phyloP scores from a whole-genome alignment of 371 early-diverging fungal genomes.

The Fennellomyces sp. region DNA sequence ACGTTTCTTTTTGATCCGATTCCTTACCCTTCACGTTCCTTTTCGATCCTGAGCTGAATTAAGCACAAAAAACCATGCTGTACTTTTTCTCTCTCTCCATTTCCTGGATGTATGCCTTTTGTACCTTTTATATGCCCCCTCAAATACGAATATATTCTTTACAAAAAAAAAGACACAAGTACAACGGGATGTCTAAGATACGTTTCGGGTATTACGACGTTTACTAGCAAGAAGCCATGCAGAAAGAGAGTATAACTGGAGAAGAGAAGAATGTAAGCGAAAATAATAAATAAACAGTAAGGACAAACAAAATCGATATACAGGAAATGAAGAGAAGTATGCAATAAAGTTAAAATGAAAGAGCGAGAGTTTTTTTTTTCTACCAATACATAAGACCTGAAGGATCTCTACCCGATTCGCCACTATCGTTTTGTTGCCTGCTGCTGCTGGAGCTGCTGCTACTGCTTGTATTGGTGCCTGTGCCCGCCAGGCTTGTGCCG shows the following conservation, averaged over 20 bases:
- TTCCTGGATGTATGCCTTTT: constrained; percentile 3
- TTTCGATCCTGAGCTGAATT: neutral
- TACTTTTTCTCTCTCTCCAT: neutral
- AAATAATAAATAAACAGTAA: neutral
- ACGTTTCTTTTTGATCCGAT: neutral
- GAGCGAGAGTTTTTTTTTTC: neutral
- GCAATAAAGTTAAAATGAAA: neutral
- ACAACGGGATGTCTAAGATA: neutral
- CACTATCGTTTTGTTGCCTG: too few relatives aligned
- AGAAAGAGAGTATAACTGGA: neutral
- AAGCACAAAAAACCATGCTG: constrained; percentile 1
- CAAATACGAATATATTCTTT: neutral
- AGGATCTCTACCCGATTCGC: neutral
- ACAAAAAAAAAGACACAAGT: neutral
- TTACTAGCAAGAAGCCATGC: neutral
- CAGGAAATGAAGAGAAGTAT: neutral
- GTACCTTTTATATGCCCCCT: constrained; percentile 1
- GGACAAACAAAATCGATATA: neutral
- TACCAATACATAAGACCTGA: constrained; percentile 1
- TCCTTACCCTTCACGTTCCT: neutral
- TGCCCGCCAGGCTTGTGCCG: neutral
- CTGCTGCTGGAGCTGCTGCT: neutral
- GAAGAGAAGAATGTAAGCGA: neutral
- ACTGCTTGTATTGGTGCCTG: neutral
- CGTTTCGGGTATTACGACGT: neutral